Base-by-base conservation (phyloP, 106 monocot species). In the Phalaenopsis aphrodite region DNA sequence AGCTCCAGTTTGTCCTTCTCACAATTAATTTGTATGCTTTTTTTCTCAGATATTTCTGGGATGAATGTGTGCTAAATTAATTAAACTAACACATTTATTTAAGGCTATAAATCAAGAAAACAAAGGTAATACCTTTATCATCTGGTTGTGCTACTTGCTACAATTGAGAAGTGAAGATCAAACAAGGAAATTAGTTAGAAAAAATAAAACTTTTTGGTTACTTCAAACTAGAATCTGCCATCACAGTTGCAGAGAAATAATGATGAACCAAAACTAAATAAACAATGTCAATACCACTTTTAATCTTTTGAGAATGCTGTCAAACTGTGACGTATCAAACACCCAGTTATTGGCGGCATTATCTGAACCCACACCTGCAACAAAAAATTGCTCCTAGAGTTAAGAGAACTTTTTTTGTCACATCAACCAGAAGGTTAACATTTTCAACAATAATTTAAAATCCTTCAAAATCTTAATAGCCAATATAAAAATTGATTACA, bases 301-400 rank as follows among this genome's bases (percentile, higher is more conserved):
- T 75, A 98, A 78, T 84, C 82, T 88, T 84, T 92, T 94, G 52
- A 98, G 89, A 75, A 98, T 98, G 79, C 85, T 88, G 84, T 98
- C 97, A 85, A 98, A 98, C 84, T 98, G 97, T 79, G 92, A 86
- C 10, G 97, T 98, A 52, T 98, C 97, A 86, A 94, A 92, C 9
- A 84, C 90, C 97, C 97, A 98, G 36, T 88, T 86, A 42, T 97
- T 92, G 46, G 80, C 57, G 82, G 87, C 56, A 71, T 90, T 85
- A 49, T 98, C 92, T 46, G 92, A 52, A 82, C 94, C 97, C 30
- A 98, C 79, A 75, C 97, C 97, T 98, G 85, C 23, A 75, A 75
- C 58, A 9, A 72, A 38, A 4, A 66, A 37, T 49, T 14, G 52
- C 66, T 47, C 41, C 39, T 72, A 55, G 15, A 7, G 66, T 82